These are phyloP conservation scores for Zymoseptoria pseudotritici DNA, from an alignment of 2,329 filamentous ascomycete species.

Conservation along the genomic window DNA sequence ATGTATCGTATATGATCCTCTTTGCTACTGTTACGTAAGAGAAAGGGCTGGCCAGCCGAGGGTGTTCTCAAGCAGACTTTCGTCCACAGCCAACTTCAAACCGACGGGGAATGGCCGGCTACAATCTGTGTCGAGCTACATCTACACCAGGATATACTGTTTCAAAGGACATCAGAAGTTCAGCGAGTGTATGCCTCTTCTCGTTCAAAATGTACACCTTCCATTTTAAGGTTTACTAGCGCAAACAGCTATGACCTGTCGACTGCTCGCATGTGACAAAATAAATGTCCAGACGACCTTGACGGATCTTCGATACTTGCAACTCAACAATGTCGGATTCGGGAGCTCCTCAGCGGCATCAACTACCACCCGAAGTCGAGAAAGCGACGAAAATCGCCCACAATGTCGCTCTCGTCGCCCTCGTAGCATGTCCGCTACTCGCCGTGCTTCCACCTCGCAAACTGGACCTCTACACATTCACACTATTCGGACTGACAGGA, in stretches of 20 bases:
- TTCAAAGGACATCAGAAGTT: background rate
- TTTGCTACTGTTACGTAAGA: background rate
- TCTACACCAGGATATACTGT: background rate
- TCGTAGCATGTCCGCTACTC: constrained; percentile 49
- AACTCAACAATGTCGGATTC: background rate
- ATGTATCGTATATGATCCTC: background rate
- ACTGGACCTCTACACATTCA: constrained; percentile 53
- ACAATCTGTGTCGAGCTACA: background rate
- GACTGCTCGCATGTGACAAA: background rate
- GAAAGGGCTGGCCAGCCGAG: background rate
- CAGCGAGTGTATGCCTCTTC: background rate
- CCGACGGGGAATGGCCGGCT: background rate
- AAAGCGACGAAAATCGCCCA: constrained; percentile 31
- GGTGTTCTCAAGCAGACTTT: too few relatives aligned
- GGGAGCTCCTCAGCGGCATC: constrained; percentile 18
- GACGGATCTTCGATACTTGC: background rate
- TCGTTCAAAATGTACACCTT: background rate
- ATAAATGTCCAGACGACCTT: background rate
- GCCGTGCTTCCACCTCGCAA: constrained; percentile 54
- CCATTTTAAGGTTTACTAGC: background rate
- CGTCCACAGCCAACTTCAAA: too few relatives aligned
- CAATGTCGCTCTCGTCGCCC: constrained; percentile 42
- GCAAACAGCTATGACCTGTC: background rate
- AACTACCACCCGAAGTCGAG: constrained; percentile 20
- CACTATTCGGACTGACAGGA: constrained; percentile 43